Base-by-base conservation (phyloP, 2,329 filamentous ascomycete genomes). In the Ciborinia camelliae region DNA sequence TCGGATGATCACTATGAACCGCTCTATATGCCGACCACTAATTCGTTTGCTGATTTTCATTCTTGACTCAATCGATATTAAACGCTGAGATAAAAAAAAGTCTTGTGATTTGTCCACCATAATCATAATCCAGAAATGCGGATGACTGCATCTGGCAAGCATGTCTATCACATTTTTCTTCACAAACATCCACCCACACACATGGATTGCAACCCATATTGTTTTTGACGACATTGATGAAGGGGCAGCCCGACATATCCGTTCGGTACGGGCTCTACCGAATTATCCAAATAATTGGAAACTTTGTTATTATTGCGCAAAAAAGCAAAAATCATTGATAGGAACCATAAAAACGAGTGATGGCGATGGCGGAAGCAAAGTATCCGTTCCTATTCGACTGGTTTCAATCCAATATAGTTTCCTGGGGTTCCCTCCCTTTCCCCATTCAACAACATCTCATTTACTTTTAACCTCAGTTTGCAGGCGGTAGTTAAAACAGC, bases 151-250 rank as follows among this genome's bases (percentile, higher is more conserved):
- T 57, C 62, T 63, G 26, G 30, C 52, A 53, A 35, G 62, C 62
- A 63, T 63, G 43, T 63, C 54, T 63, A 59, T 63, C 62, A 63
- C 62, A 63, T 63, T 63, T 63, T 59, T 63, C 62, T 63, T 63
- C 62, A 50, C 20, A 45, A 51, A 39, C 32, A 51, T 12, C 58
- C 45, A 61, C 45, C 43, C 58, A 61, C 26, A 37, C n/a, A 50
- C 57, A 60, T 58, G 54, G 28, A 35, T 32, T 60, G 58, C 28
- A 59, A 39, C 35, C 18, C 37, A 58, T 26, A 54, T 41, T 62
- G 48, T 32, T 54, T 43, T 54, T 43, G 26, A 20, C 20, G 54
- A 62, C 35, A 43, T 57, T 28, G 41, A 50, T 39, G 43, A 61
- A 61, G 30, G 54, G 43, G 47, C 26, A 39, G 32, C 23, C 43